A percentile compares a stretch with the other conserved stretches of the same genome.
Evolutionary conservation across 2,329 filamentous ascomycete genomes (phyloP).

Genomic region (Juglanconis oblonga): DNA sequence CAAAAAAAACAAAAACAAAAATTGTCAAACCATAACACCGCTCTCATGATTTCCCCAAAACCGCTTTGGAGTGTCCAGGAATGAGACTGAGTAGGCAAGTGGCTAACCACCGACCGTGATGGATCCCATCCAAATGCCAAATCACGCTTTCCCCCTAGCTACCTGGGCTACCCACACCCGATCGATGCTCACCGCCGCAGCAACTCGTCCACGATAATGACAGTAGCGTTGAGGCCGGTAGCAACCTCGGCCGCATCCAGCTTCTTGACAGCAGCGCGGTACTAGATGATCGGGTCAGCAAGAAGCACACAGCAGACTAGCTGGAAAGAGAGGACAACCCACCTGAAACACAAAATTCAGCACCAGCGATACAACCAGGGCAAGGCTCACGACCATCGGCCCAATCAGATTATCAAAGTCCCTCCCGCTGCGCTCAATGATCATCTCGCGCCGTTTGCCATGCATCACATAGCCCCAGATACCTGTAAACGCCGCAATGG

Average conservation of each 20-base stretch:
- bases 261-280: slow-evolving; percentile 28
- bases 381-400: slow-evolving; percentile 77
- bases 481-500: slow-evolving; percentile 78
- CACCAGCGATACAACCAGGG: slow-evolving; percentile 73
- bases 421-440: slow-evolving; percentile 79
- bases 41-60: too few species aligned
- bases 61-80: not conserved
- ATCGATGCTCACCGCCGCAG: not conserved
- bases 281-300: slow-evolving; percentile 27
- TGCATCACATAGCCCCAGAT: slow-evolving; percentile 87
- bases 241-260: slow-evolving; percentile 13
- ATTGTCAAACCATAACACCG: too few species aligned
- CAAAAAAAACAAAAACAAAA: too few species aligned
- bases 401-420: slow-evolving; percentile 91
- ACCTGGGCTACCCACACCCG: not conserved
- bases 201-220: slow-evolving; percentile 11
- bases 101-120: too few species aligned
- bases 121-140: too few species aligned
- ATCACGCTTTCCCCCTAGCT: not conserved
- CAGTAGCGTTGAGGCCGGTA: slow-evolving; percentile 1
- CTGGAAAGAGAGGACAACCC: slow-evolving; percentile 27
- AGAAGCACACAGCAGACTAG: not conserved
- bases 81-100: not conserved
- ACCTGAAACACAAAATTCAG: slow-evolving; percentile 90
- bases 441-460: slow-evolving; percentile 71